Evolutionary conservation across 2,329 filamentous ascomycete species (phyloP).

Genomic region (Dothiorella sarmentorum): DNA sequence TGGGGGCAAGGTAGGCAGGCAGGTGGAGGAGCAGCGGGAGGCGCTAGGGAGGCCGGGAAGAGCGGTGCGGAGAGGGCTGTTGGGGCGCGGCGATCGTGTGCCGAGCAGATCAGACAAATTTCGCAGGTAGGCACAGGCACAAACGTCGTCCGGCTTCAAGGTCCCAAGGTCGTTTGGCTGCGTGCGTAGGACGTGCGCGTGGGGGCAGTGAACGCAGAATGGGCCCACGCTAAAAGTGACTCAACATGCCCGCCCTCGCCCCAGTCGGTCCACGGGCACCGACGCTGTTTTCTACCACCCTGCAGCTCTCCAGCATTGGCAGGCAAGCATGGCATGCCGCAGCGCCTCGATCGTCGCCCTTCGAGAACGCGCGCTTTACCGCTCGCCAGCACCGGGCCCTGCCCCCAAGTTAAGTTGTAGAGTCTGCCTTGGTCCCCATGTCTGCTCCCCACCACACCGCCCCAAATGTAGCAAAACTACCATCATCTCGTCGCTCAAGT

Average conservation of each 20-base stretch:
- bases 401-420: constrained; percentile 16
- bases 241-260: too few species aligned
- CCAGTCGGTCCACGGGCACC: constrained; percentile 8
- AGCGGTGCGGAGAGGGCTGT: constrained; percentile 19
- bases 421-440: constrained; percentile 25
- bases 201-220: constrained; percentile 7
- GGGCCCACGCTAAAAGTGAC: neutral
- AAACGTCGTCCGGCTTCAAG: neutral
- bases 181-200: constrained; percentile 3
- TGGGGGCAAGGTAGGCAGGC: constrained; percentile 1
- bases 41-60: constrained; percentile 2
- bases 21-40: neutral
- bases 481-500: constrained; percentile 8
- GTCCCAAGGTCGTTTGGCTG: neutral
- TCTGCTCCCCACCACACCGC: constrained; percentile 29
- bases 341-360: constrained; percentile 17
- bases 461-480: constrained; percentile 29
- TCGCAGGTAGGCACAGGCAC: constrained; percentile 5
- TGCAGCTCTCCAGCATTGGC: constrained; percentile 16
- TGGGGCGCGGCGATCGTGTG: constrained; percentile 15
- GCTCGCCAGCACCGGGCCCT: constrained; percentile 26
- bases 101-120: constrained; percentile 12
- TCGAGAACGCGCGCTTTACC: constrained; percentile 29
- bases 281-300: constrained; percentile 9
- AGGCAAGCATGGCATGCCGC: constrained; percentile 13